Evolutionary conservation across 2,329 filamentous ascomycete genomes (phyloP), one percentile per base, ranked within the genome.

Genomic region (Aspergillus costaricaensis): DNA sequence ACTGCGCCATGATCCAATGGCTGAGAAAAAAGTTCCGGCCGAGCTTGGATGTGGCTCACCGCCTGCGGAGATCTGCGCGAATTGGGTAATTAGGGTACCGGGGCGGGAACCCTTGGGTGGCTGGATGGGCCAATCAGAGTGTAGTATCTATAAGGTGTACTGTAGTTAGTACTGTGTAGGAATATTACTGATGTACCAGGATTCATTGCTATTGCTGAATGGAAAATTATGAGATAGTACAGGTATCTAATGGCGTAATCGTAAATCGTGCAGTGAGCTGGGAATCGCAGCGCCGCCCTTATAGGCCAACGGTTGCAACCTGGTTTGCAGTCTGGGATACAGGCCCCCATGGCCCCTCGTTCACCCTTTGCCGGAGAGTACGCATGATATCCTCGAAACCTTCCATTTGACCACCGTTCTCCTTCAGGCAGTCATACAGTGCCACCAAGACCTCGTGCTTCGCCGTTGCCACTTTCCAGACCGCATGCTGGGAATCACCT

Each of bases 361-460:
- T 74, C 56, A 80, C 75, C 5, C 78, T 72, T 59, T 74, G 75
- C 57, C 68, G 72, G 9, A 80, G 65, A 0, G 77, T 77, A 39
- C 67, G 70, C 47, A 79, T 61, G 47, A 80, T 77, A 53, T 80
- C 77, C 39, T 75, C 73, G 49, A 77, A 72, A 10, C 74, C 75
- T 56, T 70, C 68, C 32, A 69, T 65, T 38, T 70, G 62, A 2
- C 64, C 72, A n/a, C 69, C 68, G 8, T 61, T 70, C 7, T 74
- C 71, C 61, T 79, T 77, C 14, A 87, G 65, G 12, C 73, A 71
- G 23, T 71, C 65, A 27, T 83, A 74, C n/a, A 87, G 70, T 4
- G 79, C 77, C 15, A 80, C 79, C 51, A 87, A 65, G 2, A 82
- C 81, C 58, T 86, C 85, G 64, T 85, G 85, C 66, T 86, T 87